Conservation (phyloP, 371 early-diverging fungal genomes). For the Circinella minor region DNA sequence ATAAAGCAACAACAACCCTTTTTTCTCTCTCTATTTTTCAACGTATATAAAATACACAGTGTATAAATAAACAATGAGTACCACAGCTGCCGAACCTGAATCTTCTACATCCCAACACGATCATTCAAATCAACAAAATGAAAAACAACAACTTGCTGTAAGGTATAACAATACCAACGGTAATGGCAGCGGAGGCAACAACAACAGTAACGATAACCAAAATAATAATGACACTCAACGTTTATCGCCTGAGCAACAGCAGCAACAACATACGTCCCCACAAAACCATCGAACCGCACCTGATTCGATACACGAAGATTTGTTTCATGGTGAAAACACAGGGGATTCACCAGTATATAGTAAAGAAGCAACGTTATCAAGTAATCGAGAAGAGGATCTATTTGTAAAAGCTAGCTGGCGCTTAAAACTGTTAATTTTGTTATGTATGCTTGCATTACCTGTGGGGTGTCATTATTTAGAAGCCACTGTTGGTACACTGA, state of each 20-base stretch:
- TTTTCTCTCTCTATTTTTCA: neutral
- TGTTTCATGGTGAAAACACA: slow-evolving; percentile 10
- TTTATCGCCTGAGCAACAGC: neutral
- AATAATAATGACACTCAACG: neutral
- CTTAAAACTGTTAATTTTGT: slow-evolving; percentile 20
- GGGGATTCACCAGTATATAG: slow-evolving; percentile 8
- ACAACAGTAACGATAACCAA: neutral
- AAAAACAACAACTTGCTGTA: slow-evolving; percentile 5
- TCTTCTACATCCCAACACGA: neutral
- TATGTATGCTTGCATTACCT: slow-evolving; percentile 30
- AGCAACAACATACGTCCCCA: neutral
- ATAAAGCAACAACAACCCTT: neutral
- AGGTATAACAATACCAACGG: neutral
- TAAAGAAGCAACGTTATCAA: slow-evolving; percentile 18
- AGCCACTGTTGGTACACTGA: slow-evolving; percentile 49
- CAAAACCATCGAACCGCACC: neutral
- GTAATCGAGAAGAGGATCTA: slow-evolving; percentile 9
- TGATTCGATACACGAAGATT: slow-evolving; percentile 18
- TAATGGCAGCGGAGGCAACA: neutral
- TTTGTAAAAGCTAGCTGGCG: slow-evolving; percentile 20
- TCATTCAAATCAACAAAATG: neutral
- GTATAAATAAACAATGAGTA: slow-evolving; percentile 5
- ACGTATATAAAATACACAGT: neutral
- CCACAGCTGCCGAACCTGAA: neutral
- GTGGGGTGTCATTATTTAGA: slow-evolving; percentile 50